These are phyloP conservation scores for Fraxinus platypoda DNA, from an alignment of 305 asterid genomes.

Conservation along the genomic window DNA sequence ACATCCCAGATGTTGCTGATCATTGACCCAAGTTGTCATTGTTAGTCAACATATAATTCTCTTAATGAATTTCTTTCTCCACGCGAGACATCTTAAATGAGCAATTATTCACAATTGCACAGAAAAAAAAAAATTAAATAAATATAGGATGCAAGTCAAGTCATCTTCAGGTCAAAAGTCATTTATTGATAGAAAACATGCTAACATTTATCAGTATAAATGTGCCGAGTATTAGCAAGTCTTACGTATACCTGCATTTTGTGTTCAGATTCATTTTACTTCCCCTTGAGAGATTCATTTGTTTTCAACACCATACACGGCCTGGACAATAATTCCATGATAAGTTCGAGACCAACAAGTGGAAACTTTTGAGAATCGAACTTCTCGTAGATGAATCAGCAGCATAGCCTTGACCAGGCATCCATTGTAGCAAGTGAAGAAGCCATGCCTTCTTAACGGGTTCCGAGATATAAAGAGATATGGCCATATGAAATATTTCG, in stretches of 20 bases:
- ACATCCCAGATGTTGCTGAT: slow-evolving; percentile 46
- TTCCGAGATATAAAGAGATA: slow-evolving; percentile 63
- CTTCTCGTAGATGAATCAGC: slow-evolving; percentile 56
- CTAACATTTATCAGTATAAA: not conserved
- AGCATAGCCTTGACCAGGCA: slow-evolving; percentile 80
- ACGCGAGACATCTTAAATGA: not conserved
- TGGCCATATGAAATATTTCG: slow-evolving; percentile 64
- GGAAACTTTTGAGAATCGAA: slow-evolving; percentile 54
- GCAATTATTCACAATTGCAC: not conserved
- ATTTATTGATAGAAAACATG: not conserved
- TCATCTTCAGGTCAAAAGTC: not conserved
- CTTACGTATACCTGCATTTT: slow-evolving; percentile 20
- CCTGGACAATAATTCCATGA: slow-evolving; percentile 55
- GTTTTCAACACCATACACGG: slow-evolving; percentile 52
- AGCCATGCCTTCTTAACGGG: slow-evolving; percentile 83
- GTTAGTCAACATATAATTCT: not conserved
- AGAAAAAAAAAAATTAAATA: not conserved
- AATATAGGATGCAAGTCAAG: not conserved
- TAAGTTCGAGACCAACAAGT: slow-evolving; percentile 52
- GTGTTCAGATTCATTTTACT: slow-evolving; percentile 22
- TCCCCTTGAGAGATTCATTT: slow-evolving; percentile 35
- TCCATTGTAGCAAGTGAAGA: slow-evolving; percentile 80
- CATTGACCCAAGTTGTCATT: slow-evolving; percentile 23
- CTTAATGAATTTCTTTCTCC: not conserved
- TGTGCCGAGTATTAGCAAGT: not conserved